Percentiles rank a stretch among this genome's conserved stretches.
Evolutionary conservation across 192 early-diverging fungal genomes (phyloP).

Genomic region (Geosiphon pyriformis): DNA sequence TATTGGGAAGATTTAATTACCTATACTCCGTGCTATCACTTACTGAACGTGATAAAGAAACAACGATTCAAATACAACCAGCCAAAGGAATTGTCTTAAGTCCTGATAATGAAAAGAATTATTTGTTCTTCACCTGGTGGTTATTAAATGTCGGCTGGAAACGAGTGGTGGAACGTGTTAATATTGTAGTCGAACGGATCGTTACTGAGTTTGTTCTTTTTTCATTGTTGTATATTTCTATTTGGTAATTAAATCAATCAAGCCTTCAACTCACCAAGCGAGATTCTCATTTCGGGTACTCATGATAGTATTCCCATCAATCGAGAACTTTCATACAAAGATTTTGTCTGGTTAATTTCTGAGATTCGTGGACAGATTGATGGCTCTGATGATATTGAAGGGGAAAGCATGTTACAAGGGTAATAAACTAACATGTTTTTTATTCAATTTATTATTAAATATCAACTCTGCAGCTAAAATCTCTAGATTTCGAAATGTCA

Average conservation of each 20-base stretch:
- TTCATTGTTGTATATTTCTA: background rate
- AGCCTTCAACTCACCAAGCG: too few relatives aligned
- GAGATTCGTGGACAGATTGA: conserved; percentile 16
- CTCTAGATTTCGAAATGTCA: conserved; percentile 45
- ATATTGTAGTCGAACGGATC: conserved; percentile 58
- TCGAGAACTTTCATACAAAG: background rate
- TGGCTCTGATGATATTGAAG: background rate
- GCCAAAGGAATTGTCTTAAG: conserved; percentile 27
- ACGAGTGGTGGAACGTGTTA: conserved; percentile 58
- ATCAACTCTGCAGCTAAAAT: background rate
- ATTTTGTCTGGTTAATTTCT: conserved; percentile 14
- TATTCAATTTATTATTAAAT: background rate
- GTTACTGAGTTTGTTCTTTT: conserved; percentile 46
- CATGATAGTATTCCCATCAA: conserved; percentile 8
- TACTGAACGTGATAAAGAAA: conserved; percentile 44
- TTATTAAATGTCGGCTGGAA: conserved; percentile 86
- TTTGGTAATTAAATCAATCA: background rate
- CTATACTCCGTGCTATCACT: conserved; percentile 62
- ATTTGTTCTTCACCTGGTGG: conserved; percentile 88
- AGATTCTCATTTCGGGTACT: too few relatives aligned
- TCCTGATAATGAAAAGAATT: conserved; percentile 65
- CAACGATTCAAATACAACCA: conserved; percentile 35
- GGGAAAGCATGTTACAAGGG: background rate
- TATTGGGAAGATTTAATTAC: conserved; percentile 89
- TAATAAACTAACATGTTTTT: background rate